These are phyloP conservation scores for Cucurbitaria berberidis DNA, from an alignment of 2,329 filamentous ascomycete species.

Conservation along the genomic window DNA sequence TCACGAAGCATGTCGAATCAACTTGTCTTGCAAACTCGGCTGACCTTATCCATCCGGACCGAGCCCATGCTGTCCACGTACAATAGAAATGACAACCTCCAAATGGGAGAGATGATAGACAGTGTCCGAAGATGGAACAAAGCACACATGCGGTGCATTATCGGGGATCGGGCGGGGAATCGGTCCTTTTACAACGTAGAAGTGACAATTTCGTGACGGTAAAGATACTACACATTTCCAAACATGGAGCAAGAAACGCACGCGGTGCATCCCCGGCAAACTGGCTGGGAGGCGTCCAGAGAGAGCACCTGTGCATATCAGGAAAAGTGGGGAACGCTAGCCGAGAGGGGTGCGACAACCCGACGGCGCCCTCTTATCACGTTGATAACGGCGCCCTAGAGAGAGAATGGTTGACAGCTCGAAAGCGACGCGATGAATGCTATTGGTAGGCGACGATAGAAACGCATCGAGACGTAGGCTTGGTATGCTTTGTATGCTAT, in stretches of 20 bases:
- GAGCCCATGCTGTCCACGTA: too few relatives aligned
- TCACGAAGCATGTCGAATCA: not conserved
- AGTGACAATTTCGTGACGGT: not conserved
- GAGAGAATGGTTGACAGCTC: slow-evolving; percentile 7
- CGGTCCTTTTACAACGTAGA: not conserved
- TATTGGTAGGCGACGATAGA: slow-evolving; percentile 7
- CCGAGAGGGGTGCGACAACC: slow-evolving; percentile 8
- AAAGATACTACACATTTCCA: not conserved
- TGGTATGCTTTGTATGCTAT: not conserved
- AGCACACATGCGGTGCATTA: slow-evolving; percentile 13
- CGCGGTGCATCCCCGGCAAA: slow-evolving; percentile 9
- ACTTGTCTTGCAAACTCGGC: not conserved
- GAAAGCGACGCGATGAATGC: not conserved
- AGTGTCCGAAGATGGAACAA: slow-evolving; percentile 1
- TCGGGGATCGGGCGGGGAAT: slow-evolving; percentile 1
- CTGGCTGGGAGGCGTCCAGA: not conserved
- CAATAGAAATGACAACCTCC: too few relatives aligned
- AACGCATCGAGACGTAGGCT: not conserved
- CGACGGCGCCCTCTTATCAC: slow-evolving; percentile 17
- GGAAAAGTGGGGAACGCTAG: slow-evolving; percentile 16
- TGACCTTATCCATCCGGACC: slow-evolving; percentile 1
- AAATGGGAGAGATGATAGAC: not conserved
- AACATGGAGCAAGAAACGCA: slow-evolving; percentile 10
- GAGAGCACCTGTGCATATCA: slow-evolving; percentile 4
- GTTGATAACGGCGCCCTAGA: slow-evolving; percentile 10